Base-by-base conservation (phyloP, 768 basidiomycete species). In the Boletus sp. region DNA sequence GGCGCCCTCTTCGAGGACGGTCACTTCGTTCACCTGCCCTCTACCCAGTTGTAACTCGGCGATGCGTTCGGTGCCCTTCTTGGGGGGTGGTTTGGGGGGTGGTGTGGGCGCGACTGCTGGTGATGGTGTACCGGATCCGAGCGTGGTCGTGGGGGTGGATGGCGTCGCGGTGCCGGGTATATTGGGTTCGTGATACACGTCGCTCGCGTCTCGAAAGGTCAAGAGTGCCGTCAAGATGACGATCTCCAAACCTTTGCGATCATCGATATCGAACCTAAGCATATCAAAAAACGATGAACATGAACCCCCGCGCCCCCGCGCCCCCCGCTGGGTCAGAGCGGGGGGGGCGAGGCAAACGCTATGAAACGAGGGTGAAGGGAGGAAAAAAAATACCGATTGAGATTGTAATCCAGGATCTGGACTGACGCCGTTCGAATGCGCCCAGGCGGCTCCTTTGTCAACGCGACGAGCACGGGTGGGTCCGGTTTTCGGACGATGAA, bases 191-290 rank as follows among this genome's bases (percentile, higher is more conserved):
- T 83, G 81, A 53, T 81, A 77, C 15, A 67, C 65, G 47, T 90
- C 84, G 56, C 84, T 85, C 29, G 75, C 63, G 63, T 93, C 91
- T 55, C 84, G 82, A 67, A 93, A 90, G 1, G 89, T 88, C 58
- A 93, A 71, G 2, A 93, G 75, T 3, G 88, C 82, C 0, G 84
- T 86, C 45, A 93, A 73, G 35, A 93, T 80, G 47, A 88, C 82
- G 37, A 93, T 88, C 68, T 93, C 91, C 2, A 93, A 77, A 5
- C 91, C 90, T 67, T 93, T 93, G 32, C 88, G 80, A 62, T 93
- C 91, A 15, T 87, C 76, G 47, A 93, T 85, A 59, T 93, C 91
- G 61, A 93, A 93, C 38, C 89, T 91, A 50, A 44, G 11, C 15
- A 19, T 8, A n/a, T 0, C n/a, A n/a, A 25, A 32, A 27, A n/a